A percentile compares a stretch with the other conserved stretches of the same genome.
phyloP scores from a whole-genome alignment of 2,329 filamentous ascomycete genomes.

The Dactylellina cionopaga region DNA sequence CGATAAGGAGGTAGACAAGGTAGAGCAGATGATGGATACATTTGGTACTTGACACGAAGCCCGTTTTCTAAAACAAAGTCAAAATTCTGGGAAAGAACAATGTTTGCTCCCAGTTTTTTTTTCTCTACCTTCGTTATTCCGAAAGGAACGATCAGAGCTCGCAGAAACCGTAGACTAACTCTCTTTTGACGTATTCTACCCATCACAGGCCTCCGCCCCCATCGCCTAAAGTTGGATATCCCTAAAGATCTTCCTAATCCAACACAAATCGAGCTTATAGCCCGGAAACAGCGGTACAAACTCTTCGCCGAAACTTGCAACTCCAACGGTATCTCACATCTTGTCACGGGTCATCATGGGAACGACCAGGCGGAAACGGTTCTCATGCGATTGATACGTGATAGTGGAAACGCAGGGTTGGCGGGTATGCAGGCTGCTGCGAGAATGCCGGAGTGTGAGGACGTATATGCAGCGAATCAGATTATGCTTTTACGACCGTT shows the following conservation, averaged over 20 bases:
- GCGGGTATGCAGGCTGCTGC: slow-evolving; percentile 73
- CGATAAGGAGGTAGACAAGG: slow-evolving; percentile 65
- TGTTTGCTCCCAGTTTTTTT: neutral
- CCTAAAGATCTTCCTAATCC: no score
- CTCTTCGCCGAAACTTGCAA: slow-evolving; percentile 13
- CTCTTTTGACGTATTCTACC: no score
- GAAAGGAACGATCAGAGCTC: no score
- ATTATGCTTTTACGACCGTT: slow-evolving; percentile 51
- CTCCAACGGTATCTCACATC: slow-evolving; percentile 5
- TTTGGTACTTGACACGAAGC: slow-evolving; percentile 13
- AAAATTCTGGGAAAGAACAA: no score
- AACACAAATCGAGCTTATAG: slow-evolving; percentile 5
- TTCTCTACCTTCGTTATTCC: no score
- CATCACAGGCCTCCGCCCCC: neutral
- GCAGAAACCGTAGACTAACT: no score
- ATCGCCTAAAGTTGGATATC: no score
- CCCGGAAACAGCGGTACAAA: slow-evolving; percentile 18
- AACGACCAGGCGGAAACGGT: slow-evolving; percentile 94
- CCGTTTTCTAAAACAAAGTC: no score
- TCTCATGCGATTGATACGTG: slow-evolving; percentile 77
- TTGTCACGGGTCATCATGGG: slow-evolving; percentile 75
- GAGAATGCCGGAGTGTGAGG: slow-evolving; percentile 85
- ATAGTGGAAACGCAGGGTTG: slow-evolving; percentile 76
- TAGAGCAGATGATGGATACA: slow-evolving; percentile 60
- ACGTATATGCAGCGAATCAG: slow-evolving; percentile 75